Percentiles rank a stretch among this genome's conserved stretches.
Evolutionary conservation across 768 basidiomycete species (phyloP).

Genomic region (Panaeolus cyanescens): DNA sequence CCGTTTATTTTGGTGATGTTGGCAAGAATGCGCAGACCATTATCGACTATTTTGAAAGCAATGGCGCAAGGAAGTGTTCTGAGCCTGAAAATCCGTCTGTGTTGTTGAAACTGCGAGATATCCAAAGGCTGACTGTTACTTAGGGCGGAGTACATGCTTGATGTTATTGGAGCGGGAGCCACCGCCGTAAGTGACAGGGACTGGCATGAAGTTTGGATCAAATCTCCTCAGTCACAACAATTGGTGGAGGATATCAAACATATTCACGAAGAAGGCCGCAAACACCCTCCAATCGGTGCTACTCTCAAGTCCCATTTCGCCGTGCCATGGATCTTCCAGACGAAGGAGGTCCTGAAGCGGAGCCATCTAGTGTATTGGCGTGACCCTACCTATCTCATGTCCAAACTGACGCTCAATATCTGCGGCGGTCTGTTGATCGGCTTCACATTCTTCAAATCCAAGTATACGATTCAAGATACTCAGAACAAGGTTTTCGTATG

Average conservation of each 20-base stretch:
- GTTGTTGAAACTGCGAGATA: background rate
- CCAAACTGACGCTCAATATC: slow-evolving; percentile 58
- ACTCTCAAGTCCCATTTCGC: slow-evolving; percentile 48
- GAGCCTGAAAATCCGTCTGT: slow-evolving; percentile 73
- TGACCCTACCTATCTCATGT: slow-evolving; percentile 59
- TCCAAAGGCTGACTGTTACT: background rate
- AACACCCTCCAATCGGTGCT: slow-evolving; percentile 36
- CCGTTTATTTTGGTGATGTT: slow-evolving; percentile 74
- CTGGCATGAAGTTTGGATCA: slow-evolving; percentile 62
- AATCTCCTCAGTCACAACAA: slow-evolving; percentile 44
- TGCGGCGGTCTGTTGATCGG: slow-evolving; percentile 57
- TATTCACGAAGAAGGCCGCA: slow-evolving; percentile 51
- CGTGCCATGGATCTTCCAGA: slow-evolving; percentile 54
- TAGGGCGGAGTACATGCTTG: slow-evolving; percentile 67
- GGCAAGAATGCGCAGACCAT: slow-evolving; percentile 64
- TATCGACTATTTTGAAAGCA: slow-evolving; percentile 73
- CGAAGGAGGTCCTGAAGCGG: slow-evolving; percentile 43
- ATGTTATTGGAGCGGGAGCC: slow-evolving; percentile 75
- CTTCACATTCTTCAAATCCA: slow-evolving; percentile 64
- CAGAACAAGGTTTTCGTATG: slow-evolving; percentile 69
- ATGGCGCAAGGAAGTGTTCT: slow-evolving; percentile 64
- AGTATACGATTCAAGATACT: slow-evolving; percentile 54
- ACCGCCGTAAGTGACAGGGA: slow-evolving; percentile 54
- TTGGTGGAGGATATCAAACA: slow-evolving; percentile 40
- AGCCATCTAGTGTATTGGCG: slow-evolving; percentile 52